These are phyloP conservation scores for Paramyrothecium roridum DNA, from an alignment of 2,329 filamentous ascomycete genomes.

Conservation along the genomic window DNA sequence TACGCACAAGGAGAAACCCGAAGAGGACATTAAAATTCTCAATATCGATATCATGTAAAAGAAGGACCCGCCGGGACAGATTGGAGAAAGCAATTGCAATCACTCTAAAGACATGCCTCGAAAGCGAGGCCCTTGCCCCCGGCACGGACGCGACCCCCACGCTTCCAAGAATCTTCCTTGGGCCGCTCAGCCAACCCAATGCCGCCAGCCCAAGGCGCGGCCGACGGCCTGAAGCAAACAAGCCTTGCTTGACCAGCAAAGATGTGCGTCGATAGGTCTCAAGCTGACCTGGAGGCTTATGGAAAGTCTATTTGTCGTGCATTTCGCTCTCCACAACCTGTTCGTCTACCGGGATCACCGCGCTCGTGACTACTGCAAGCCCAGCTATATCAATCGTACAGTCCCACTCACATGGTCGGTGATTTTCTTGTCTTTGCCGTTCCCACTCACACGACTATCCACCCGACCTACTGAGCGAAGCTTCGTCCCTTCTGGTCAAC, in stretches of 20 bases:
- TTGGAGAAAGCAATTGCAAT: constrained; percentile 1
- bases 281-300: neutral
- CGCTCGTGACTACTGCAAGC: neutral
- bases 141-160: neutral
- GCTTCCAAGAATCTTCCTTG: neutral
- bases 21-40: constrained; percentile 96
- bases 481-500: neutral
- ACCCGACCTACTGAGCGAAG: neutral
- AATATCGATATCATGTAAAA: constrained; percentile 66
- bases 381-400: neutral
- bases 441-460: neutral
- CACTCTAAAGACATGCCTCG: neutral
- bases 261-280: neutral
- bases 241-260: neutral
- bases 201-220: neutral
- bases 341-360: neutral
- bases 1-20: constrained; percentile 87
- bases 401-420: neutral
- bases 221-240: neutral
- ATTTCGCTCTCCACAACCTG: neutral
- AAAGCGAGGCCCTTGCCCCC: neutral
- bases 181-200: neutral
- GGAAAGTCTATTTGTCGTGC: neutral
- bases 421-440: neutral
- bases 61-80: constrained; percentile 1